Base-by-base conservation (phyloP, 768 basidiomycete species). In the Pleurotus tuber-regium region DNA sequence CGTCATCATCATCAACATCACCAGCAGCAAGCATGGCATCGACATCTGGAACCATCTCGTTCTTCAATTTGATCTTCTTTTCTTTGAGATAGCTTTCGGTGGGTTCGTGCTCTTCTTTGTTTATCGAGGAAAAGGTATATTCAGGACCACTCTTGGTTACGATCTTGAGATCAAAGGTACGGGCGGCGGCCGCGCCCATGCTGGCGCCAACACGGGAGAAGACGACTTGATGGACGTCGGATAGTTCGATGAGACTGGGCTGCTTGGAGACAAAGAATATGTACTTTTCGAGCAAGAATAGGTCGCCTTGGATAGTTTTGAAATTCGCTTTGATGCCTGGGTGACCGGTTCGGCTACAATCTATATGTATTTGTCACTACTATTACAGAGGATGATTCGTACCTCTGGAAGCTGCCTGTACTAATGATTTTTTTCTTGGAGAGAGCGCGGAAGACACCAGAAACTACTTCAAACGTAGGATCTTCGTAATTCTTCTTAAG, bases 191-290 rank as follows among this genome's bases (percentile, higher is more conserved):
- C 12, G 85, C 83, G 5, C 82, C 84, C 70, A 95, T 83, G 41
- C 86, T 87, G 1, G 88, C 84, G 12, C 96, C 92, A 12, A 98
- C 89, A 52, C 95, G 89, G 7, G 93, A 96, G 77, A 98, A 97
- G 46, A 92, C 77, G 53, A 90, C 88, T 66, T 89, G 87, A 57
- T 91, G 86, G 55, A 98, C 89, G 59, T 97, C 92, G 48, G 82
- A 80, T 56, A 95, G 84, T 59, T 96, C 92, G 60, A 98, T 80
- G 61, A 97, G 86, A 28, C 84, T 83, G 1, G 97, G 96, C 58
- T 90, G 87, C 69, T 98, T 98, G 51, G 96, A 94, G 55, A 98
- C 92, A 72, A 98, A 98, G 71, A 99, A 92, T 42, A 99, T 79
- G 67, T 89, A 92, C 80, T 98, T 98, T 62, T 98, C 97, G 57